These are phyloP conservation scores for Talaromyces nanjingensis DNA, from an alignment of 495 filamentous ascomycete species.

Conservation along the genomic window DNA sequence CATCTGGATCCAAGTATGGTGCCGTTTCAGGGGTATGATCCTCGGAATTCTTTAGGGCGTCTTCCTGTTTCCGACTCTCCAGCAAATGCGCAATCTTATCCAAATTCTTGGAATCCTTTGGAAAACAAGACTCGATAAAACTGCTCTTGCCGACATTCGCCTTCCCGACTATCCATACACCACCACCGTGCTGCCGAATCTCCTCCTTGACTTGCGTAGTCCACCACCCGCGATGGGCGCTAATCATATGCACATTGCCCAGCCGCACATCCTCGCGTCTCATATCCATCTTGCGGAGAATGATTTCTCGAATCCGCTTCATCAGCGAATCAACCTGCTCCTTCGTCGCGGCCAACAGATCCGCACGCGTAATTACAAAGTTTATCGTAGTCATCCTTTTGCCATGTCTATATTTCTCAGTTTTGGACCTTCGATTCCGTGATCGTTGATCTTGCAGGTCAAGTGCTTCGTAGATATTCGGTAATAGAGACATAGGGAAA, in stretches of 20 bases:
- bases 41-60: conserved; percentile 12
- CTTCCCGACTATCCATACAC: conserved; percentile 96
- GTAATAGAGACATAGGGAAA: conserved; percentile 86
- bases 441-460: conserved; percentile 60
- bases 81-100: conserved; percentile 31
- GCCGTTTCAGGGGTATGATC: conserved; percentile 6
- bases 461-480: conserved; percentile 53
- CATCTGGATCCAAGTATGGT: conserved; percentile 18
- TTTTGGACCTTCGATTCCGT: conserved; percentile 64
- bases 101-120: conserved; percentile 60
- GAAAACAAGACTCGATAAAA: conserved; percentile 77
- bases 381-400: conserved; percentile 58
- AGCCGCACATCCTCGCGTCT: conserved; percentile 57
- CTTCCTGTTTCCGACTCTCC: conserved; percentile 20
- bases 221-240: conserved; percentile 81
- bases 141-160: conserved; percentile 95
- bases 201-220: conserved; percentile 77
- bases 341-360: conserved; percentile 74
- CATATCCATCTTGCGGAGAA: conserved; percentile 64
- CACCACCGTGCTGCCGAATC: conserved; percentile 72
- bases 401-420: conserved; percentile 53
- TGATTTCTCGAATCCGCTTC: conserved; percentile 66
- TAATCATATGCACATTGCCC: conserved; percentile 79
- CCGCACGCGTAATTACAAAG: conserved; percentile 85
- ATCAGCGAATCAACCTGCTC: conserved; percentile 74